A percentile compares a stretch with the other conserved stretches of the same genome.
These are phyloP conservation scores for Penicillium hordei DNA, from an alignment of 2,329 filamentous ascomycete genomes.

Conservation along the genomic window DNA sequence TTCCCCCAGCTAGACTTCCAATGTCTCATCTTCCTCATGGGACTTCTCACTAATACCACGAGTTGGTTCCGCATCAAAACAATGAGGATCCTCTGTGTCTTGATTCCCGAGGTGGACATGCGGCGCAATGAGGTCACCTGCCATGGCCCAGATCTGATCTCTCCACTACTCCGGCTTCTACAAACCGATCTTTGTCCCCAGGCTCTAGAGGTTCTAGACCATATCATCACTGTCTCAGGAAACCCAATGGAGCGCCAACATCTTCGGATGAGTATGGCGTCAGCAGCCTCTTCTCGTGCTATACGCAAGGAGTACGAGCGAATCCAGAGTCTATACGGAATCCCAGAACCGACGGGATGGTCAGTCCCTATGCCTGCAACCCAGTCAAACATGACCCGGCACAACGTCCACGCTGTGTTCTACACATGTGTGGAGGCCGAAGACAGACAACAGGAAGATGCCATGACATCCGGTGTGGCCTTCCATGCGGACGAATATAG, in stretches of 20 bases:
- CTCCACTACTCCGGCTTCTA: conserved; percentile 80
- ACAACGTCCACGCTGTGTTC: conserved; percentile 94
- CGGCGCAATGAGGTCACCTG: conserved; percentile 82
- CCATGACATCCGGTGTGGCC: conserved; percentile 80
- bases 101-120: conserved; percentile 92
- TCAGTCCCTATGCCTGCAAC: conserved; percentile 89
- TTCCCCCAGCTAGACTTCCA: conserved; percentile 80
- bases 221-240: conserved; percentile 91
- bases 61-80: conserved; percentile 91
- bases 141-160: conserved; percentile 92
- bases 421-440: conserved; percentile 80
- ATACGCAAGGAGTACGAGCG: conserved; percentile 93
- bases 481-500: conserved; percentile 88
- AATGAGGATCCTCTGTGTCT: conserved; percentile 81
- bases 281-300: conserved; percentile 72
- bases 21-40: conserved; percentile 85
- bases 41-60: conserved; percentile 82
- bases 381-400: conserved; percentile 80
- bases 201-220: conserved; percentile 85
- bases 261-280: conserved; percentile 96
- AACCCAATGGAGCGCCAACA: conserved; percentile 93
- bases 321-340: conserved; percentile 92
- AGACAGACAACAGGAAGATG: conserved; percentile 58
- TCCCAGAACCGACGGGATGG: conserved; percentile 94
- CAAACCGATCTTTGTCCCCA: conserved; percentile 94